A percentile compares a stretch with the other conserved stretches of the same genome.
Evolutionary conservation across 345 rosid species (phyloP).

Genomic region (Gossypium rotundifolium): DNA sequence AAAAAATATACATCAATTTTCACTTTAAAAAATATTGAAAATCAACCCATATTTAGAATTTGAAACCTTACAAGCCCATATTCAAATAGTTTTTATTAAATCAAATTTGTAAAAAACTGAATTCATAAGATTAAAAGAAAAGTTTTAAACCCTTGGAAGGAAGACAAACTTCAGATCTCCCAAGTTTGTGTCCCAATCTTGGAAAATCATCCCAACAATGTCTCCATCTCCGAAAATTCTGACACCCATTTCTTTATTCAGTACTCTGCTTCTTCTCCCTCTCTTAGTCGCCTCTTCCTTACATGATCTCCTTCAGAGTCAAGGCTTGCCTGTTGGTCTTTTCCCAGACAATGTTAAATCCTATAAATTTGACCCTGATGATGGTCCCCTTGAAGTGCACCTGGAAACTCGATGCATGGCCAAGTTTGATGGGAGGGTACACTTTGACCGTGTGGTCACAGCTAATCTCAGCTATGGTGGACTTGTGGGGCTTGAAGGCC

Average conservation of each 20-base stretch:
- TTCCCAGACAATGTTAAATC: conserved; percentile 66
- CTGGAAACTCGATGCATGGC: conserved; percentile 70
- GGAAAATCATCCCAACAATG: conserved; percentile 20
- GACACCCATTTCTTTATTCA: conserved; percentile 18
- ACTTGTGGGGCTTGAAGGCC: conserved; percentile 66
- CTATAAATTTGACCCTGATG: conserved; percentile 35
- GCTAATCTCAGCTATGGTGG: conserved; percentile 89
- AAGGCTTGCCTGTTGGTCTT: conserved; percentile 82
- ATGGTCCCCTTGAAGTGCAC: conserved; percentile 65
- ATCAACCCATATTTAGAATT: no score
- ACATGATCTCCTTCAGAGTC: conserved; percentile 56
- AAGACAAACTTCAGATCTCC: conserved; percentile 6
- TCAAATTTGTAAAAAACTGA: no score
- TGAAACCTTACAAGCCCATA: no score
- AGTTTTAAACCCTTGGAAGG: conserved; percentile 4
- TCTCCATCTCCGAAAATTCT: conserved; percentile 37
- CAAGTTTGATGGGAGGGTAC: conserved; percentile 65
- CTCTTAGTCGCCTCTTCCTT: conserved; percentile 33
- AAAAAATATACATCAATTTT: no score
- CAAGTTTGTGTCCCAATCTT: neutral
- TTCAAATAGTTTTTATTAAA: no score
- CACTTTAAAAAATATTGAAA: no score
- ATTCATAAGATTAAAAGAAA: no score
- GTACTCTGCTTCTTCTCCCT: conserved; percentile 20
- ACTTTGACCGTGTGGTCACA: conserved; percentile 59